Conservation (phyloP, 768 basidiomycete genomes). For the Phylloporus rhodoxanthus region DNA sequence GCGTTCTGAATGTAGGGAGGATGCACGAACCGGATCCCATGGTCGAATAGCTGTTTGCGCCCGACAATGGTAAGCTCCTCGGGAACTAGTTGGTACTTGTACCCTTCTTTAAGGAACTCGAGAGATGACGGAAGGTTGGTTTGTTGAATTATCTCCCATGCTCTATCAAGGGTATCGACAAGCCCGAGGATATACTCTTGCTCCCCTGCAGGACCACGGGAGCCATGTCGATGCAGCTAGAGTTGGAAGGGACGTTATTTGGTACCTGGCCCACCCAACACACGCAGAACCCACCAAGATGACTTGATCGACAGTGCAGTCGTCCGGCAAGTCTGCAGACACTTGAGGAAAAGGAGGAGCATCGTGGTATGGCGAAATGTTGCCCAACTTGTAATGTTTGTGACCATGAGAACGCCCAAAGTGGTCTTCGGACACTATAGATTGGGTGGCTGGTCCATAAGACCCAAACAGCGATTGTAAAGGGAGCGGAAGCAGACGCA, state of each 20-base stretch:
- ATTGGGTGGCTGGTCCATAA: not conserved
- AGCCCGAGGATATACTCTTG: constrained; percentile 28
- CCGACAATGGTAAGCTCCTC: constrained; percentile 35
- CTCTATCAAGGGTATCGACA: constrained; percentile 25
- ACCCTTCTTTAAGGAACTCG: constrained; percentile 35
- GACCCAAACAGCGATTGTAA: not conserved
- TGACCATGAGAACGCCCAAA: not conserved
- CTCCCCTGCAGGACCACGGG: constrained; percentile 32
- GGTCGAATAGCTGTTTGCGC: constrained; percentile 34
- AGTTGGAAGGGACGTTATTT: not conserved
- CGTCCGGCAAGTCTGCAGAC: constrained; percentile 29
- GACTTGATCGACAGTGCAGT: constrained; percentile 38
- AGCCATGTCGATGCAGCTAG: constrained; percentile 40
- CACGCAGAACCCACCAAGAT: constrained; percentile 28
- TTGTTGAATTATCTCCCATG: constrained; percentile 18
- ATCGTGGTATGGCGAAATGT: constrained; percentile 35
- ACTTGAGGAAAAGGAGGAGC: constrained; percentile 27
- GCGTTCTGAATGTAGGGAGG: not conserved
- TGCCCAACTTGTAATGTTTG: constrained; percentile 25
- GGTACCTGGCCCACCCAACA: not conserved
- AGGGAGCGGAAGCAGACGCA: constrained; percentile 15
- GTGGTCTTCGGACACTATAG: not conserved
- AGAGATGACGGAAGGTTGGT: constrained; percentile 30
- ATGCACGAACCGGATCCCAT: constrained; percentile 34
- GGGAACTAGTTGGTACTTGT: constrained; percentile 28